Conservation (phyloP, 441 rosid species). For the Erodium chrysanthum region DNA sequence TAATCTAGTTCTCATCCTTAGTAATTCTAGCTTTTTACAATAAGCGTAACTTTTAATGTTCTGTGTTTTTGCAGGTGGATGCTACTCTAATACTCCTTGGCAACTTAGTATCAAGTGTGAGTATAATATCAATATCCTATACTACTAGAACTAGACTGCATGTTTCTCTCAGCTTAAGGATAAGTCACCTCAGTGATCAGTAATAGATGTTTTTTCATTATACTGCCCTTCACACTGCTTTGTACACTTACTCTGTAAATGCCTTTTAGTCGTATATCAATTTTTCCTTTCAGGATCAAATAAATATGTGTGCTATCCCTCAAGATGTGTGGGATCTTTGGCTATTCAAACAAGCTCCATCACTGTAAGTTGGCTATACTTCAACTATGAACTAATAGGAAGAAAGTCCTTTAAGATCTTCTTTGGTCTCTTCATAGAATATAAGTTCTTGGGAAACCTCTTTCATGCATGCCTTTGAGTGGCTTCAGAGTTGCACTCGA, state of each 20-base stretch:
- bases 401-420: neutral
- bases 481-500: neutral
- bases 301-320: constrained; percentile 45
- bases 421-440: neutral
- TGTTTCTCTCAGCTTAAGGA: neutral
- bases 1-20: neutral
- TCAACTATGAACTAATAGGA: constrained; percentile 11
- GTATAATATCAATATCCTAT: constrained; percentile 20
- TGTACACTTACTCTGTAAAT: constrained; percentile 1
- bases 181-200: constrained; percentile 14
- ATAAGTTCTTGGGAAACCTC: constrained; percentile 1
- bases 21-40: neutral
- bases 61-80: constrained; percentile 57
- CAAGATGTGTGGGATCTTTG: constrained; percentile 90
- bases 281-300: constrained; percentile 44
- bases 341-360: constrained; percentile 58
- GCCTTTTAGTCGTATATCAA: constrained; percentile 3
- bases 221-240: neutral
- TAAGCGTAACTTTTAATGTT: constrained; percentile 10
- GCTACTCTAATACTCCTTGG: constrained; percentile 74
- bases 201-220: neutral
- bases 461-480: neutral
- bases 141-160: neutral
- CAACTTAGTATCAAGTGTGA: constrained; percentile 53
- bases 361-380: constrained; percentile 46